These are phyloP conservation scores for Aspergillus saccharolyticus DNA, from an alignment of 495 filamentous ascomycete species.

Conservation along the genomic window DNA sequence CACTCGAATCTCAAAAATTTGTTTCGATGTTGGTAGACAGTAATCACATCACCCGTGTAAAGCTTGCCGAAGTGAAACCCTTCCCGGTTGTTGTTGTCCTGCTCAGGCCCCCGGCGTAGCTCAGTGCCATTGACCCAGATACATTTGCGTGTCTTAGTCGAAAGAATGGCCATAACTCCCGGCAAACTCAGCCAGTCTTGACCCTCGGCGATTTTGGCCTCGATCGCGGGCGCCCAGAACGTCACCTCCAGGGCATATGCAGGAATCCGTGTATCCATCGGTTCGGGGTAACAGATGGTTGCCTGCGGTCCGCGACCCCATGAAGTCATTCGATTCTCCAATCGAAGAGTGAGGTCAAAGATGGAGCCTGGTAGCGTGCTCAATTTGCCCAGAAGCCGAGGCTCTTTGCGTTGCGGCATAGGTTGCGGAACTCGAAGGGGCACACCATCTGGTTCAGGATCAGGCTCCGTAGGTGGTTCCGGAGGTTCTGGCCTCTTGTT, in stretches of 20 bases:
- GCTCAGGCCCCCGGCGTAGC: constrained; percentile 43
- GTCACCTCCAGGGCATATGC: constrained; percentile 75
- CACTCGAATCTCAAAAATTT: constrained; percentile 47
- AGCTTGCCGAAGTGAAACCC: constrained; percentile 60
- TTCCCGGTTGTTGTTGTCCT: constrained; percentile 41
- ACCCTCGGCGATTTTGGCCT: constrained; percentile 46
- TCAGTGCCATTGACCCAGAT: constrained; percentile 67
- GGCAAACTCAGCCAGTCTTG: constrained; percentile 53
- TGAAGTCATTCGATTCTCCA: constrained; percentile 60
- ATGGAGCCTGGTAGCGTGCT: constrained; percentile 41
- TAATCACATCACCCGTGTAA: constrained; percentile 67
- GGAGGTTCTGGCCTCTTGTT: constrained; percentile 15
- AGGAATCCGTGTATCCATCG: constrained; percentile 63
- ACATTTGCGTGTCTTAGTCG: constrained; percentile 63
- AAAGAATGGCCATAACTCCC: constrained; percentile 58
- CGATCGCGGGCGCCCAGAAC: constrained; percentile 63
- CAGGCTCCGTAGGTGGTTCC: constrained; percentile 15
- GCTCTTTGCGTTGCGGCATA: constrained; percentile 27
- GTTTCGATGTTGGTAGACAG: constrained; percentile 48
- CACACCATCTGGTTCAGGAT: neutral
- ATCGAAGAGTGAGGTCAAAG: constrained; percentile 51
- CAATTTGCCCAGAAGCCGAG: constrained; percentile 41
- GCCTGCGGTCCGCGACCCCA: constrained; percentile 68
- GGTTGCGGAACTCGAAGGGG: constrained; percentile 6
- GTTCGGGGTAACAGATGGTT: constrained; percentile 55